Evolutionary conservation across 2,329 filamentous ascomycete genomes (phyloP), one percentile per base, ranked within the genome.

Genomic region (Nemania serpens): DNA sequence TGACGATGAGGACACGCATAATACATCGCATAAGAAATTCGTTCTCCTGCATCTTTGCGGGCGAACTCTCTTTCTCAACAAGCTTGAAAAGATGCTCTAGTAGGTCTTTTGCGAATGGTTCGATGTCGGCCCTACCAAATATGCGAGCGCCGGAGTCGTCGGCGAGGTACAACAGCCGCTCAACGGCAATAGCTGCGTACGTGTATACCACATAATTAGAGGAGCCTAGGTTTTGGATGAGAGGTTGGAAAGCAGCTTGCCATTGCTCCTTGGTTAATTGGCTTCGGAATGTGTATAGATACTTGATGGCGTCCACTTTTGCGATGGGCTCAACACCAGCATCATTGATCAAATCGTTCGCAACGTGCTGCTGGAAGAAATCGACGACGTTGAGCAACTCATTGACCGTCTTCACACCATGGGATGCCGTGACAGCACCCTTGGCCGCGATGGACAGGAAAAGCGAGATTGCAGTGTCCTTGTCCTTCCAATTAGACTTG

Each of bases 21-120:
- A 97, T 92, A 71, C 95, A 99, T 70, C 93, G 91, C 93, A 99
- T 98, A 72, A 99, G 76, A 75, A 98, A 99, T 74, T 99, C 95
- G 73, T 99, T 99, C 77, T 99, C 95, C 73, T 99, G 95, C 63
- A 99, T 88, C 81, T 98, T 99, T 66, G 94, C 87, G 1, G 96
- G 90, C 11, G 90, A 89, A 3, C 84, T 82, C 69, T 97, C 90
- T 73, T 90, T 91, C 73, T 96, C 91, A 66, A 99, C 92, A 54
- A 99, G 83, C 66, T 89, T 88, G 82, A 99, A 98, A 12, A 99
- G 82, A 72, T 98, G 94, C 55, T 91, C 84, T 18, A 98, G 81
- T 2, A 99, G 84, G 68, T 96, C 92, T 75, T 93, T 93, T 22
- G 94, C 87, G 63, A 95, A 86, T 0, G 90, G 89, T 60, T 89